phyloP scores from a whole-genome alignment of 768 basidiomycete genomes.

The Megacollybia marginata region DNA sequence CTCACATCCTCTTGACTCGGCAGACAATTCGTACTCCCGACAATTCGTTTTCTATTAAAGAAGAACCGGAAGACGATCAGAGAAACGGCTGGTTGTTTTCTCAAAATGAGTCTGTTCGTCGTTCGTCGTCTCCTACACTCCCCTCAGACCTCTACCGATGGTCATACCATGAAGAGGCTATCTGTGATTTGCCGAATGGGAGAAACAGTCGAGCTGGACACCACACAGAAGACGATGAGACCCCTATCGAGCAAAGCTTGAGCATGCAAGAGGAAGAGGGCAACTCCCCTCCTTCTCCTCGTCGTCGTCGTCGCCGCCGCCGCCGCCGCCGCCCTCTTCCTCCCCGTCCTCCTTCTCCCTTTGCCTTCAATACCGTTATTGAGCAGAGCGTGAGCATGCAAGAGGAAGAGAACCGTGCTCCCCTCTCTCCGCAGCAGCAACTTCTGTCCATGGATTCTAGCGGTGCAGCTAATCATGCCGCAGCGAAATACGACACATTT shows the following conservation, averaged over 20 bases:
- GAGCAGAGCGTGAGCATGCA: constrained; percentile 48
- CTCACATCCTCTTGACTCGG: constrained; percentile 48
- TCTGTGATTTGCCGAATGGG: constrained; percentile 22
- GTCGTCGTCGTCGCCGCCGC: constrained; percentile 39
- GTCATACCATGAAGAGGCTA: constrained; percentile 27
- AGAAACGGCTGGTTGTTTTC: constrained; percentile 22
- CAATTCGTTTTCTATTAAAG: constrained; percentile 69
- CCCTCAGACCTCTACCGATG: constrained; percentile 50
- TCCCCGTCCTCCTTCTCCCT: too few relatives aligned
- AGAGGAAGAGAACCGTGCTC: constrained; percentile 19
- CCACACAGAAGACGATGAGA: constrained; percentile 37
- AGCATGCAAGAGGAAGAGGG: constrained; percentile 43
- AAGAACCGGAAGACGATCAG: constrained; percentile 66
- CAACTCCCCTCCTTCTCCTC: constrained; percentile 65
- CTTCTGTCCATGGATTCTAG: too few relatives aligned
- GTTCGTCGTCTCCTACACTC: constrained; percentile 39
- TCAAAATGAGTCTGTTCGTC: too few relatives aligned
- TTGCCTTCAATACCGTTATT: constrained; percentile 39
- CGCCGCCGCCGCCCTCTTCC: constrained; percentile 18
- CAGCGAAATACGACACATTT: too few relatives aligned
- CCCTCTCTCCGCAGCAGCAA: too few relatives aligned
- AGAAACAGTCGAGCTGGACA: too few relatives aligned
- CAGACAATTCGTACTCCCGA: constrained; percentile 52
- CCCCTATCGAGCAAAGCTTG: constrained; percentile 32
- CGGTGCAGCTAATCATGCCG: too few relatives aligned